Base-by-base conservation (phyloP, 2,329 filamentous ascomycete genomes). In the Helotiales sp. region DNA sequence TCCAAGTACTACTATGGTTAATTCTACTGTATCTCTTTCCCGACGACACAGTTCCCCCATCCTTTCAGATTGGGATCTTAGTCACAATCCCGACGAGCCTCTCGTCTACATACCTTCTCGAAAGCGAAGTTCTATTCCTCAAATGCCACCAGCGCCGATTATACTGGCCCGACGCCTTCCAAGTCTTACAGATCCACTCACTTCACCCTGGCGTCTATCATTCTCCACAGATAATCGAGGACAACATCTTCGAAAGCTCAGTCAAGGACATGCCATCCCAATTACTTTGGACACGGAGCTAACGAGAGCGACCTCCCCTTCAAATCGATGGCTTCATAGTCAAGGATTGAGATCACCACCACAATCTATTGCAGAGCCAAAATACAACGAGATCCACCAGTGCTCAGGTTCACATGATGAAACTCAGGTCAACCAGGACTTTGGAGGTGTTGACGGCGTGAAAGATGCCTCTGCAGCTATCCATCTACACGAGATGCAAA, bases 161-260 rank as follows among this genome's bases (percentile, higher is more conserved):
- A 47, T 76, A 22, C 50, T 68, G 20, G 71, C 77, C 40, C 68
- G 68, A 52, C 65, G 71, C 17, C 59, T 75, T 37, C 68, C 75
- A 49, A 76, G 73, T 67, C 72, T 76, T 61, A 70, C 47, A 40
- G 61, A 71, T 20, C 67, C 65, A 30, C 43, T 50, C 26, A 70
- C 61, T 66, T 76, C 75, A 50, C 73, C 73, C 20, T 78, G 77
- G 77, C 68, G 76, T 54, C 61, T 77, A 13, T 77, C 76, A 15
- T 78, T 78, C 59, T 49, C 69, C 22, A 64, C 69, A 5, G 63
- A 70, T 0, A 72, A 73, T 34, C 69, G 75, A 43, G 72, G 73
- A 7, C 68, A 73, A 1, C 63, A 72, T 47, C 70, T 76, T 57
- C 72, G 75, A 37, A 74, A 72, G 55, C 61, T 76, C 15, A 77